Evolutionary conservation across 441 rosid species (phyloP).

Genomic region (Populus hybrid): DNA sequence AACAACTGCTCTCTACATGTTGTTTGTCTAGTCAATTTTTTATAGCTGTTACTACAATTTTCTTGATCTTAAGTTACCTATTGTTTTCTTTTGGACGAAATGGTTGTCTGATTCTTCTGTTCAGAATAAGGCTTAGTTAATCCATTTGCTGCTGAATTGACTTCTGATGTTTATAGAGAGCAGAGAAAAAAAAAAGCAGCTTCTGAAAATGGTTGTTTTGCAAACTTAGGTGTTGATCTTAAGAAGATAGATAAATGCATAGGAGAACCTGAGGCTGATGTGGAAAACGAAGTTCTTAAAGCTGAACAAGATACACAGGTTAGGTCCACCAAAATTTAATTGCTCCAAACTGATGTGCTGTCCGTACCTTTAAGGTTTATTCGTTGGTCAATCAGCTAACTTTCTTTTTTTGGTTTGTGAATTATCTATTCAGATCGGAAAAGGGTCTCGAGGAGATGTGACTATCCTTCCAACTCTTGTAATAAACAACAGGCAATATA

Average conservation of each 20-base stretch:
- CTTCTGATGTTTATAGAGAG: neutral
- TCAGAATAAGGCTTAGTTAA: neutral
- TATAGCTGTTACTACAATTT: neutral
- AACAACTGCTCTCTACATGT: neutral
- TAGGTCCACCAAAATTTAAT: neutral
- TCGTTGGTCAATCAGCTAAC: neutral
- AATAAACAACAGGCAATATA: constrained; percentile 78
- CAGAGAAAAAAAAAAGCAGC: neutral
- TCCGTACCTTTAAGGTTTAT: neutral
- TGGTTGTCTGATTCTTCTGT: neutral
- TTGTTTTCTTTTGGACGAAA: neutral
- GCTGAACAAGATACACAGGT: constrained; percentile 89
- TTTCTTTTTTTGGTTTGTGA: constrained; percentile 7
- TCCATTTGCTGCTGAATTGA: neutral
- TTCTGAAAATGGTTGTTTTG: constrained; percentile 3
- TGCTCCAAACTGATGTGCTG: neutral
- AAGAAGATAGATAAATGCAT: constrained; percentile 66
- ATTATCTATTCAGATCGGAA: constrained; percentile 57
- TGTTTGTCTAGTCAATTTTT: neutral
- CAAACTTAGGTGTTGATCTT: constrained; percentile 55
- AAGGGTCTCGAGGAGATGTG: constrained; percentile 87
- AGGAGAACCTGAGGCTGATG: constrained; percentile 70
- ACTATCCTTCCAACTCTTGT: constrained; percentile 92
- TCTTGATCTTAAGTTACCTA: neutral
- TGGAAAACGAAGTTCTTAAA: constrained; percentile 74